Base-by-base conservation (phyloP, 2,329 filamentous ascomycete genomes). In the Fusarium praegraminearum region DNA sequence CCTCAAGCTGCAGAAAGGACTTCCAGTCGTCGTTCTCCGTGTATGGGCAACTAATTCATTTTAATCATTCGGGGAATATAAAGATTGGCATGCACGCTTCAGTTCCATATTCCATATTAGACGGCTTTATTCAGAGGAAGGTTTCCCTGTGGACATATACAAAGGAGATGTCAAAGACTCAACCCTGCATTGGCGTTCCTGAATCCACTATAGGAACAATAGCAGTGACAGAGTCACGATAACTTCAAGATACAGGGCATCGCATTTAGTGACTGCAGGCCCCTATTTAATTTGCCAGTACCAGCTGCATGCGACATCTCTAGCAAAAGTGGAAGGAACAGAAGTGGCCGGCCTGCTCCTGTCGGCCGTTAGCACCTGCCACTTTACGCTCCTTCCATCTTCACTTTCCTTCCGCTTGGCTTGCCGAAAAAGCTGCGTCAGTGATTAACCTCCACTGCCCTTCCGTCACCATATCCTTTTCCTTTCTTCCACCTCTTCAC, bases 401-500 rank as follows among this genome's bases (percentile, higher is more conserved):
- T 58, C 47, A 56, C 50, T 65, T 61, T 56, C 41, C 28, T 46
- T 61, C 66, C 43, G 30, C 40, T 67, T 75, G 67, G 69, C 55
- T 72, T 68, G 71, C 51, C 68, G 67, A 50, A 52, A 57, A 56
- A 40, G 45, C 54, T 56, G 63, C 63, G 65, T 67, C 73, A 71
- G 75, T 74, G 73, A 75, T 71, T 74, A 76, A 73, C 75, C 65
- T 68, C 62, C 73, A 60, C 67, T 43, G 18, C 46, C 32, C 61
- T 71, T 20, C 57, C 67, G 43, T 54, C 44, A 51, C 62, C 47
- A 44, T 61, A 64, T 58, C 59, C 64, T 51, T 52, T 62, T 62
- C 62, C 52, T 55, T 58, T 63, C 46, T 47, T 57, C 53, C 56
- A 60, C 56, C 53, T 58, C 63, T 64, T 64, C 61, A 54, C 41